phyloP scores from a whole-genome alignment of 1,284 basidiomycete genomes.

The Prillingera fragicola region DNA sequence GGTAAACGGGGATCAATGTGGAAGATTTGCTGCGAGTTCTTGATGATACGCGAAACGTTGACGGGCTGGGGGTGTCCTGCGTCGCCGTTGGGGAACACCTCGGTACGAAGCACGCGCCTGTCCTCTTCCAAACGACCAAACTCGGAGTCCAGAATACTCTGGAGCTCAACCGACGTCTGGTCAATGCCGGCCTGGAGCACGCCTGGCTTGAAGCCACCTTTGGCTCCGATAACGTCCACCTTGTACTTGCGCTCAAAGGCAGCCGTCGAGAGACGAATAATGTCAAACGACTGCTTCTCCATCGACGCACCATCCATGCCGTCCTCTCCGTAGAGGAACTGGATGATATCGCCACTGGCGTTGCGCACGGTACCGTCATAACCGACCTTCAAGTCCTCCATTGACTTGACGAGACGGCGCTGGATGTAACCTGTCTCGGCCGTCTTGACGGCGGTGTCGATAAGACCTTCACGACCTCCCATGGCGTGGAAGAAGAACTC shows the following conservation, averaged over 20 bases:
- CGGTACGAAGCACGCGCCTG: constrained; percentile 66
- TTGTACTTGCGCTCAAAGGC: constrained; percentile 87
- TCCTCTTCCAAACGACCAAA: constrained; percentile 71
- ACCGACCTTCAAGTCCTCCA: constrained; percentile 95
- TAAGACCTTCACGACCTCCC: constrained; percentile 97
- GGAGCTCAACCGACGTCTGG: constrained; percentile 81
- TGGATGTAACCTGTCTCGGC: constrained; percentile 99
- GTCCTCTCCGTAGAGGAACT: constrained; percentile 97
- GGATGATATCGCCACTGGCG: constrained; percentile 88
- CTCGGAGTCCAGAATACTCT: constrained; percentile 83
- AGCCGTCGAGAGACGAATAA: constrained; percentile 72
- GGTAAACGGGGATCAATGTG: constrained; percentile 91
- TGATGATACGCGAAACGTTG: constrained; percentile 88
- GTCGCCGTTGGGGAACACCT: constrained; percentile 77
- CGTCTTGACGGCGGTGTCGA: constrained; percentile 99
- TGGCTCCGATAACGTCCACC: constrained; percentile 74
- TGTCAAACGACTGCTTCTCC: constrained; percentile 89
- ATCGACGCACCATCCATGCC: constrained; percentile 98
- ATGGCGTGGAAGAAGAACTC: constrained; percentile 99
- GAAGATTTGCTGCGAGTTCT: constrained; percentile 96
- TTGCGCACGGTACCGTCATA: constrained; percentile 98
- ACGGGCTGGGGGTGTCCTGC: constrained; percentile 74
- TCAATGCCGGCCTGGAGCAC: constrained; percentile 92
- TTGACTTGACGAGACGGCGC: constrained; percentile 90
- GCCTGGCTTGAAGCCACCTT: constrained; percentile 69